Evolutionary conservation across 1,139 yeast species (phyloP), one percentile per base, ranked within the genome.

Genomic region (Hansenula lynferdii): DNA sequence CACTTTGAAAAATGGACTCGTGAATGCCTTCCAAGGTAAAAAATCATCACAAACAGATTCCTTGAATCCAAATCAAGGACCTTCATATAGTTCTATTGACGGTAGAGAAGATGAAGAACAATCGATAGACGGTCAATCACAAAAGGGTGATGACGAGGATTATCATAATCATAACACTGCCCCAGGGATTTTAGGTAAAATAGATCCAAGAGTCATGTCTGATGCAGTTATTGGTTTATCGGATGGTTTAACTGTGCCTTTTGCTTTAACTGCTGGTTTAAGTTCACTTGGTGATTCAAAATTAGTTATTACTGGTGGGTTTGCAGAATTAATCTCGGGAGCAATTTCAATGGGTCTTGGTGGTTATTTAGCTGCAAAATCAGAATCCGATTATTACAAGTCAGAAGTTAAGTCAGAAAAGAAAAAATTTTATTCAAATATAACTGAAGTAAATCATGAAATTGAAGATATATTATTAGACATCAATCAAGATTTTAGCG

Each of bases 281-380:
- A 81, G 89, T 1, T 80, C 89, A 1, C 67, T 84, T 42, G 94
- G 94, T 42, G 83, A 81, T 54, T 67, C 89, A 14, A 78, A 72
- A 55, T 67, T 84, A 53, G 94, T 84, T 28, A 82, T 84, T 39
- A 82, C 92, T 18, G 94, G 92, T 69, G 94, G 92, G 28, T 76
- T 84, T 75, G 92, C 92, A 4, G 94, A 84, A 60, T 68, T 84
- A 53, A 85, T 84, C 5, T 79, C 87, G 5, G 94, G 94, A 31
- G 86, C 92, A 32, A 83, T 84, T 31, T 82, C 90, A 19, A 84
- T 84, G 94, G 94, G 94, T 4, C 72, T 84, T 42, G 94, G 94
- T 43, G 94, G 94, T 15, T 84, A 72, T 57, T 67, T 84, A 46
- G 94, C 92, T 30, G 92, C 92, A 25, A 79, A 80, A 54, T 77